phyloP scores from a whole-genome alignment of 192 early-diverging fungal genomes.

The Coemansia sp. region DNA sequence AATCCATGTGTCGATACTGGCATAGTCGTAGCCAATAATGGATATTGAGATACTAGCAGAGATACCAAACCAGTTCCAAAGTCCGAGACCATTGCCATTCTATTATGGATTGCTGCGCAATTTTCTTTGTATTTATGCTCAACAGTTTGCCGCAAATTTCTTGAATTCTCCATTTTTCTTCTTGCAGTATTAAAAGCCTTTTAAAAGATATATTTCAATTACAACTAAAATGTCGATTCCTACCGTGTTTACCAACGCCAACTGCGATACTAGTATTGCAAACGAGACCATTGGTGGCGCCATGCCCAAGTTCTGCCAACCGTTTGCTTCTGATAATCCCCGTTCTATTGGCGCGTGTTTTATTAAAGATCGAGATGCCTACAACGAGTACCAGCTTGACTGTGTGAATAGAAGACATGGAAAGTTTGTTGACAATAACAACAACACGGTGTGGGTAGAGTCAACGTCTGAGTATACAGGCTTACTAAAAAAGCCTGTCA shows the following conservation, averaged over 20 bases:
- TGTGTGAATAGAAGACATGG: background rate
- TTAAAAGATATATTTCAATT: background rate
- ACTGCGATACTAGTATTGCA: background rate
- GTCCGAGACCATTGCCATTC: background rate
- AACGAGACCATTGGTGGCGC: background rate
- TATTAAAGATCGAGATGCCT: background rate
- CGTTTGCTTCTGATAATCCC: background rate
- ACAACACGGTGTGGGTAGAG: background rate
- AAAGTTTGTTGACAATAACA: background rate
- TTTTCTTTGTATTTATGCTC: background rate
- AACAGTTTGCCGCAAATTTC: background rate
- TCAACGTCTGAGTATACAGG: too few species aligned
- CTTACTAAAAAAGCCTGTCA: background rate
- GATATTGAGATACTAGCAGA: background rate
- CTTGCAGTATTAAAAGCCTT: background rate
- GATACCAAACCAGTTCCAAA: background rate
- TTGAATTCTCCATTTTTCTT: background rate
- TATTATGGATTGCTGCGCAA: background rate
- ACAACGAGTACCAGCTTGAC: background rate
- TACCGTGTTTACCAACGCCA: background rate
- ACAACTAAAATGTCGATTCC: background rate
- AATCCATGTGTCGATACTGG: too few species aligned
- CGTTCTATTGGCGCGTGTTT: background rate
- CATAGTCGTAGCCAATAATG: too few species aligned
- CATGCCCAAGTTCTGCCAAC: background rate